These are phyloP conservation scores for Claviceps fusiformis DNA, from an alignment of 2,329 filamentous ascomycete genomes.

Conservation along the genomic window DNA sequence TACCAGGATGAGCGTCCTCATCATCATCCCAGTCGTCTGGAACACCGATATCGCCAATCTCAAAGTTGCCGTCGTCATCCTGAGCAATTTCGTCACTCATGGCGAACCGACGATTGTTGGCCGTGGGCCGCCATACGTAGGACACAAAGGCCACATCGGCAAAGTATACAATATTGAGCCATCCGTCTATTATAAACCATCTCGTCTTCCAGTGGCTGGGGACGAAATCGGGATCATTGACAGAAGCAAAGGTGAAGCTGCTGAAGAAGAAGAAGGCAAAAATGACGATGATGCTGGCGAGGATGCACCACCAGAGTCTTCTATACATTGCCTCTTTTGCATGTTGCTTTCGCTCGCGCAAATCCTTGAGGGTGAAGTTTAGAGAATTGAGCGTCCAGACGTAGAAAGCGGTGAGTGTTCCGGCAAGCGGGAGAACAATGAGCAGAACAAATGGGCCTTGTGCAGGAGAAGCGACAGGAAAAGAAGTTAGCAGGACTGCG, in stretches of 20 bases:
- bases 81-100: constrained; percentile 99
- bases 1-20: constrained; percentile 38
- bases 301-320: constrained; percentile 96
- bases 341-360: constrained; percentile 87
- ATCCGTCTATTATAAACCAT: constrained; percentile 96
- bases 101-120: constrained; percentile 91
- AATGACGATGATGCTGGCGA: constrained; percentile 83
- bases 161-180: constrained; percentile 93
- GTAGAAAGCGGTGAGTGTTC: constrained; percentile 89
- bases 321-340: constrained; percentile 94
- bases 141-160: constrained; percentile 86
- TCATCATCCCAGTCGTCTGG: constrained; percentile 46
- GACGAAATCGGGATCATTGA: constrained; percentile 74
- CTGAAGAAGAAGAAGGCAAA: constrained; percentile 99
- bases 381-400: constrained; percentile 97
- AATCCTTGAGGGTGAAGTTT: constrained; percentile 87
- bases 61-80: constrained; percentile 90
- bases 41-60: constrained; percentile 83
- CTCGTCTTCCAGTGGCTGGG: constrained; percentile 94
- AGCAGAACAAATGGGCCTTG: constrained; percentile 76
- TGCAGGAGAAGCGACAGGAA: not conserved
- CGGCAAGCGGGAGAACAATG: constrained; percentile 83
- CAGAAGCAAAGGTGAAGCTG: constrained; percentile 84
- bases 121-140: constrained; percentile 91
- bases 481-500: constrained; percentile 9